These are phyloP conservation scores for Melaleuca alternifolia DNA, from an alignment of 345 rosid genomes.

Conservation along the genomic window DNA sequence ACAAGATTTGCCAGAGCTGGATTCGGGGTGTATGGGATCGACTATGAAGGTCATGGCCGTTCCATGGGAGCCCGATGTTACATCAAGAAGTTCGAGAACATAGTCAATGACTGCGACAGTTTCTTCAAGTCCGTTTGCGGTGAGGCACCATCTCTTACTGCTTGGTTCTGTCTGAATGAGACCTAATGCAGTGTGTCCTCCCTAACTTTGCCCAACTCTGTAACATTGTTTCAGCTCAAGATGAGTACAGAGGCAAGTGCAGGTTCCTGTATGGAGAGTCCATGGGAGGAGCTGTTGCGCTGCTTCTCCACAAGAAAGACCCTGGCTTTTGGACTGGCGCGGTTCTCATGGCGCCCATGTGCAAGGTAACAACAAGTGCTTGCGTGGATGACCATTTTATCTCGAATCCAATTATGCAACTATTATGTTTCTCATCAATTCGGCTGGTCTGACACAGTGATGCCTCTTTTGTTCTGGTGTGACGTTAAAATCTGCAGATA, in stretches of 20 bases:
- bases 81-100: conserved; percentile 70
- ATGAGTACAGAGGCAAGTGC: conserved; percentile 58
- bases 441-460: not conserved
- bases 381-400: not conserved
- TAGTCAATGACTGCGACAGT: conserved; percentile 62
- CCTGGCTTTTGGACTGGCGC: conserved; percentile 84
- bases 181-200: not conserved
- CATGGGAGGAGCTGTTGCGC: conserved; percentile 96
- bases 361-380: conserved; percentile 47
- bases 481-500: conserved; percentile 29
- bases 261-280: conserved; percentile 97
- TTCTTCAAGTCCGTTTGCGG: conserved; percentile 67
- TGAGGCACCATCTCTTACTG: conserved; percentile 6
- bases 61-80: conserved; percentile 87
- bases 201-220: not conserved
- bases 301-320: conserved; percentile 73
- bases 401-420: not conserved
- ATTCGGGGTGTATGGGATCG: conserved; percentile 83
- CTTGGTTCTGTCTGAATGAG: not conserved
- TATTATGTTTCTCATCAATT: not conserved
- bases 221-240: conserved; percentile 31
- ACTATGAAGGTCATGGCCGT: conserved; percentile 87
- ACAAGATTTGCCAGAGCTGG: conserved; percentile 62
- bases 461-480: not conserved
- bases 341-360: conserved; percentile 95